These are phyloP conservation scores for Antitrichia curtipendula DNA, from an alignment of 225 moss, liverwort and hornwort genomes.

Conservation along the genomic window DNA sequence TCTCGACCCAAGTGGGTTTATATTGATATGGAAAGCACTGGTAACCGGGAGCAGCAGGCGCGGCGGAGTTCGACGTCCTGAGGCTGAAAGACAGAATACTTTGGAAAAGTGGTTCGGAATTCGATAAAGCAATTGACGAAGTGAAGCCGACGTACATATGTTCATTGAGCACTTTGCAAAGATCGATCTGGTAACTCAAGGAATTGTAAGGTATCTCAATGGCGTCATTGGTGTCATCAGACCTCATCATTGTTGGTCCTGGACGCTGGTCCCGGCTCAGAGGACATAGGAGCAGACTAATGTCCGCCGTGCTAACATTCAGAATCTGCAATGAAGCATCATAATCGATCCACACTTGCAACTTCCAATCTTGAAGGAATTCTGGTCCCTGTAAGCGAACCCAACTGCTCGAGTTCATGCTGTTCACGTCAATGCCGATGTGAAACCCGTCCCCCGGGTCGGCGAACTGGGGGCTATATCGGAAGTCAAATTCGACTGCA, in stretches of 20 bases:
- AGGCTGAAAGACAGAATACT: background rate
- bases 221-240: background rate
- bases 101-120: background rate
- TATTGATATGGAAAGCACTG: rapidly evolving
- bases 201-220: background rate
- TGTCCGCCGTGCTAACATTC: background rate
- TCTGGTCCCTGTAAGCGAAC: background rate
- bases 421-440: background rate
- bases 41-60: background rate
- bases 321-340: background rate
- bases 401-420: background rate
- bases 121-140: background rate
- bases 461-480: background rate
- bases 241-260: background rate
- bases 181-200: background rate
- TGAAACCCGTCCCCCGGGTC: background rate
- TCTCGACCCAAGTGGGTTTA: background rate
- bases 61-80: background rate
- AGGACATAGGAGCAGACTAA: rapidly evolving
- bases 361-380: rapidly evolving
- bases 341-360: background rate
- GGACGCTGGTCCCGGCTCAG: background rate
- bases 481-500: background rate
- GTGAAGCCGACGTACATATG: background rate
- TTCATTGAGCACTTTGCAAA: background rate